Evolutionary conservation across 768 basidiomycete genomes (phyloP), one percentile per base, ranked within the genome.

Genomic region (Tricholoma sp.): DNA sequence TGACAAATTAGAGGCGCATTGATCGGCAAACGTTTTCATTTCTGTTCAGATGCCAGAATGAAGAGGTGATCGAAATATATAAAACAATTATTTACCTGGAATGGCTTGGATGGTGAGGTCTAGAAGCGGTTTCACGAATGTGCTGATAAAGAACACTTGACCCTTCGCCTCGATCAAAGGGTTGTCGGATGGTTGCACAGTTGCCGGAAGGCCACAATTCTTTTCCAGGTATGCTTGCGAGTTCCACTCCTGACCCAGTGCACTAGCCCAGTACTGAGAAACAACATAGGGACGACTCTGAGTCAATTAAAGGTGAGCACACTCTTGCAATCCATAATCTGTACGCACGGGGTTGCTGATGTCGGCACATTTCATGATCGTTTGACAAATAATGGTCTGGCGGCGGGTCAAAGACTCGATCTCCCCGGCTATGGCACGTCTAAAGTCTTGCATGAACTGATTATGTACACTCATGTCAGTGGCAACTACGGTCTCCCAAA

Each of bases 381-480:
- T 89, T 65, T 98, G 94, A 67, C 92, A 96, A 21, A 94, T 71
- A 54, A 96, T 71, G 22, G 89, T 76, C 63, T 88, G 79, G 54
- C 85, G 80, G 61, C 73, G 67, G 52, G 74, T 72, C 45, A 81
- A 64, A 9, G 78, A 66, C 16, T 64, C 67, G 19, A 71, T 46
- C 27, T 74, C 73, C 19, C 78, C 80, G 3, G 70, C 65, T 37
- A 87, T 70, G 22, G 86, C 66, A 6, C 67, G 67, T 60, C 76
- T 69, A 60, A 96, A 84, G 41, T 83, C 76, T 39, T 75, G 68
- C 80, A 98, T 94, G 74, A 94, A 97, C 19, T 85, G 81, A 50
- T 79, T 80, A 69, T 98, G 96, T 16, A 96, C 83, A 54, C 85
- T 80, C 94, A 99, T 97, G 65, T 99, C 97, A 21, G 96, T 99